phyloP scores from a whole-genome alignment of 495 filamentous ascomycete genomes.

The Daldinia decipiens region DNA sequence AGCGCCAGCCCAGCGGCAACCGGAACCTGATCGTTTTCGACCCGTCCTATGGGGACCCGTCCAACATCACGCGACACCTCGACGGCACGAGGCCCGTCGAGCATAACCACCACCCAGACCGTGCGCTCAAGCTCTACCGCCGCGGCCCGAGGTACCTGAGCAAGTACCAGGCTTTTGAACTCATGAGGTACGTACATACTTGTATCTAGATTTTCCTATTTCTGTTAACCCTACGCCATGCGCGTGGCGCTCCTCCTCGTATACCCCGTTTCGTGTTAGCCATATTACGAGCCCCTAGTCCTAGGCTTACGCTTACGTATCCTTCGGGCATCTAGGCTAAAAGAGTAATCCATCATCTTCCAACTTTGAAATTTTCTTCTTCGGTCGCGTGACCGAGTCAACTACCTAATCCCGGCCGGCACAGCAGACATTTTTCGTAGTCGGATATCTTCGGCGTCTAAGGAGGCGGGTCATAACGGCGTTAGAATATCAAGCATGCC shows the following conservation, averaged over 20 bases:
- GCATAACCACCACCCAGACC: conserved; percentile 59
- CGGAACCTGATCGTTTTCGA: conserved; percentile 88
- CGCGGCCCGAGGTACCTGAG: conserved; percentile 71
- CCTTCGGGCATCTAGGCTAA: background rate
- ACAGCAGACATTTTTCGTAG: background rate
- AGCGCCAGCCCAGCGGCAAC: conserved; percentile 70
- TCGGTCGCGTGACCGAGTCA: background rate
- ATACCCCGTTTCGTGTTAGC: too few species aligned
- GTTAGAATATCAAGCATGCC: too few species aligned
- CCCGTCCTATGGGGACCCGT: conserved; percentile 80
- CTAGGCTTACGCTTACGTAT: too few species aligned
- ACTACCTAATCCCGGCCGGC: conserved; percentile 1
- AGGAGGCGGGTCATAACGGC: too few species aligned
- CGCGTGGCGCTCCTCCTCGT: background rate
- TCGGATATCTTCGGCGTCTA: background rate
- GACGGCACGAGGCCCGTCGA: conserved; percentile 43
- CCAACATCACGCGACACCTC: conserved; percentile 67
- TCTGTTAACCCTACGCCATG: background rate
- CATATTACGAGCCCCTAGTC: background rate
- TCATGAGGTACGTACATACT: conserved; percentile 66
- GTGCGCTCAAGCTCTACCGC: conserved; percentile 75
- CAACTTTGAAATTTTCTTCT: background rate
- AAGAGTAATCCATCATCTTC: background rate
- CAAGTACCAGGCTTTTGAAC: conserved; percentile 79
- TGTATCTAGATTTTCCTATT: background rate